Base-by-base conservation (phyloP, 192 early-diverging fungal genomes). In the Funneliformis geosporum region DNA sequence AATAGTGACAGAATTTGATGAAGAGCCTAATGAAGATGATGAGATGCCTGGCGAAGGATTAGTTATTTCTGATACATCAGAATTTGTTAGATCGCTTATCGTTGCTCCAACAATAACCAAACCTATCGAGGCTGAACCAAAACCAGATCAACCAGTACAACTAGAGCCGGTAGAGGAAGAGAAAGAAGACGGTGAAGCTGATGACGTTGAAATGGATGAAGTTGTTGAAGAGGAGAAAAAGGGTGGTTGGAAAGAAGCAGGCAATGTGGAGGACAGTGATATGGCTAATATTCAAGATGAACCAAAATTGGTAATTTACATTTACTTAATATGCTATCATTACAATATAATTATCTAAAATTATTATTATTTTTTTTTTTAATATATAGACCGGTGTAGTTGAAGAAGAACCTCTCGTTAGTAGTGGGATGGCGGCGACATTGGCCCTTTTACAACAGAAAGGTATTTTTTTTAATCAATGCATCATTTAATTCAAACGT, bases 31-130 rank as follows among this genome's bases (percentile, higher is more conserved):
- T 21, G 85, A 89, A 43, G 87, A 88, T 5, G 86, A 87, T 27
- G 83, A 85, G 60, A 80, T 64, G 10, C 18, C 65, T 3, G 76
- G 46, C 23, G 84, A 75, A 0, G 88, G 86, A 5, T 76, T 95
- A n/a, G 88, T 94, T n/a, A 86, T 98, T 12, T 94, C 94, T 0
- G 93, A 94, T 76, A 95, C 93, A 12, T 91, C 94, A 11, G 96
- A 98, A 83, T 98, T 98, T 88, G 94, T 97, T 4, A 89, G 90
- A 60, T 87, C 84, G 5, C 84, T 95, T 1, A 75, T 84, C 2
- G 82, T 88, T 16, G 83, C 81, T 16, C 60, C 85, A 21, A 70
- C 85, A 14, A 72, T 84, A 38, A 44, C 79, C 27, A 78, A 78
- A 66, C 75, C 69, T 55, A 25, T 69, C 33, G 78, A 74, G 62